Conservation (phyloP, 106 monocot genomes). For the Acorus calamus region DNA sequence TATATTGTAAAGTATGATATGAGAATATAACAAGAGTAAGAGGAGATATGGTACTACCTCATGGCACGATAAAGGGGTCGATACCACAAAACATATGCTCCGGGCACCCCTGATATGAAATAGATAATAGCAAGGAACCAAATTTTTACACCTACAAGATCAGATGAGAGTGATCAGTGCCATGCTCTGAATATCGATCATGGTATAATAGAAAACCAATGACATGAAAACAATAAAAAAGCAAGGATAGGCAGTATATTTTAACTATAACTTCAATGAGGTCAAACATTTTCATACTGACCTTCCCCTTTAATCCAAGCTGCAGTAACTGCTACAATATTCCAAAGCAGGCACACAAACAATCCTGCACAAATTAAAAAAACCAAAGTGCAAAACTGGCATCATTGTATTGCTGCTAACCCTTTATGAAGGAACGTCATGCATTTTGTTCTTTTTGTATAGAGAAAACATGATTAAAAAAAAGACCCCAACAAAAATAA, state of each 20-base stretch:
- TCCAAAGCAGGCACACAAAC: conserved; percentile 47
- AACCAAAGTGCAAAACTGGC: not conserved
- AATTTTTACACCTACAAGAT: conserved; percentile 36
- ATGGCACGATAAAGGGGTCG: conserved; percentile 65
- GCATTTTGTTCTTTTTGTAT: too few species aligned
- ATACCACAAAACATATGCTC: conserved; percentile 69
- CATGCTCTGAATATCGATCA: too few species aligned
- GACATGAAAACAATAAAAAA: not conserved
- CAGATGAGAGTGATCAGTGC: conserved; percentile 4
- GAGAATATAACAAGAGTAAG: not conserved
- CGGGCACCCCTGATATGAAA: conserved; percentile 53
- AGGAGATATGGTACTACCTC: conserved; percentile 24
- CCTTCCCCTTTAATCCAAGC: conserved; percentile 71
- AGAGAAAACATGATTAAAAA: too few species aligned
- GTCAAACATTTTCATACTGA: conserved; percentile 3
- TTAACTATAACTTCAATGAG: too few species aligned
- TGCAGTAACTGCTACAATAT: conserved; percentile 56
- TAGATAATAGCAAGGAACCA: conserved; percentile 72
- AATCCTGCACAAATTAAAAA: conserved; percentile 25
- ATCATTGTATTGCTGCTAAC: too few species aligned
- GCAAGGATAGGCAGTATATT: not conserved
- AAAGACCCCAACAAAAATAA: too few species aligned
- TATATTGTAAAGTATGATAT: not conserved
- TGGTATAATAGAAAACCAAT: not conserved
- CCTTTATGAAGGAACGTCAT: too few species aligned